A percentile compares a stretch with the other conserved stretches of the same genome.
These are phyloP conservation scores for Cercospora beticola DNA, from an alignment of 2,329 filamentous ascomycete genomes.

Conservation along the genomic window DNA sequence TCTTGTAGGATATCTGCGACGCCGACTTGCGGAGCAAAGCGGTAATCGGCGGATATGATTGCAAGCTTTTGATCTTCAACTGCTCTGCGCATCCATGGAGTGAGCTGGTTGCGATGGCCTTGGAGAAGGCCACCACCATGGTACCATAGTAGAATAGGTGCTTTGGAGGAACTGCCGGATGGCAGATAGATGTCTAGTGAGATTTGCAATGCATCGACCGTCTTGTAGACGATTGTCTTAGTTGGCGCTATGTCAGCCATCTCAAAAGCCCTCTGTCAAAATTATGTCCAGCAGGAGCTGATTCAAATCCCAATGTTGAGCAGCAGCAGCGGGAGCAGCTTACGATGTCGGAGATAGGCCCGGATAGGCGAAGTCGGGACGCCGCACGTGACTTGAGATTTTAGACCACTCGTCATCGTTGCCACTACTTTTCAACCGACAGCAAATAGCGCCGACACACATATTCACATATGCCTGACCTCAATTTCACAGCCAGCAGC, in stretches of 20 bases:
- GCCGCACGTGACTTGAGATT: neutral
- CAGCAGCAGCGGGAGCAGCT: neutral
- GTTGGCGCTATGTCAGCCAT: slow-evolving; percentile 24
- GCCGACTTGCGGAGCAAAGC: slow-evolving; percentile 36
- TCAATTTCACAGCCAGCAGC: neutral
- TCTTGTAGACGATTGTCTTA: slow-evolving; percentile 30
- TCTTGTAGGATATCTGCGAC: slow-evolving; percentile 35
- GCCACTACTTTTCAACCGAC: neutral
- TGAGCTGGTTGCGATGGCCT: slow-evolving; percentile 27
- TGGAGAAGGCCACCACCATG: slow-evolving; percentile 36
- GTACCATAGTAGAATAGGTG: slow-evolving; percentile 30
- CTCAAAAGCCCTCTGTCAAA: neutral
- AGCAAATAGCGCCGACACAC: neutral
- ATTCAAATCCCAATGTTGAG: neutral
- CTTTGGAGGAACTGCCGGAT: slow-evolving; percentile 15
- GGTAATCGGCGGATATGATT: slow-evolving; percentile 37
- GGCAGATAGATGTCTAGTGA: slow-evolving; percentile 29
- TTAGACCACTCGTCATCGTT: neutral
- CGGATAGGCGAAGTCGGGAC: neutral
- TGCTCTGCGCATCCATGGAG: slow-evolving; percentile 32
- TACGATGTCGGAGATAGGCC: neutral
- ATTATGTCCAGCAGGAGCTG: neutral
- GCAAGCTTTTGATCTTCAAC: slow-evolving; percentile 30
- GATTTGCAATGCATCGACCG: slow-evolving; percentile 24
- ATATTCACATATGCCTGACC: neutral